phyloP scores from a whole-genome alignment of 2,329 filamentous ascomycete species.

The Camillea tinctor region DNA sequence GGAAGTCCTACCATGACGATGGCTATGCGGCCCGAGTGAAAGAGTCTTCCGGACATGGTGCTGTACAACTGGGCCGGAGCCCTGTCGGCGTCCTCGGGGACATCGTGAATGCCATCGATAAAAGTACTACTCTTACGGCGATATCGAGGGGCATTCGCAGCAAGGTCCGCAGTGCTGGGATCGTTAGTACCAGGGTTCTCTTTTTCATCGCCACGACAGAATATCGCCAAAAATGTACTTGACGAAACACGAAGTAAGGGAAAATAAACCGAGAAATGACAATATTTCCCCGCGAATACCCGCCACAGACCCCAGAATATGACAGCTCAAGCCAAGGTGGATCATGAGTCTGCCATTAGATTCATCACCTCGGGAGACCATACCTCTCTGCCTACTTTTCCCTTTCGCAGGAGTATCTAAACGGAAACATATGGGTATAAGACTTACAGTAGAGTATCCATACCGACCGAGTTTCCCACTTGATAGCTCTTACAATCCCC shows the following conservation, averaged over 20 bases:
- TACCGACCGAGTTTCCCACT: slow-evolving; percentile 29
- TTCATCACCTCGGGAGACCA: neutral
- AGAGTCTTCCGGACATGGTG: slow-evolving; percentile 94
- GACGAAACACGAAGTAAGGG: slow-evolving; percentile 13
- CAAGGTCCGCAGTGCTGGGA: slow-evolving; percentile 80
- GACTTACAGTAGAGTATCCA: slow-evolving; percentile 64
- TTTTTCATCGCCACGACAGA: slow-evolving; percentile 11
- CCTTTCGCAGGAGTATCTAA: neutral
- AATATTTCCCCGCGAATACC: neutral
- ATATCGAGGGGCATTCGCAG: slow-evolving; percentile 85
- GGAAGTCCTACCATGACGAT: slow-evolving; percentile 96
- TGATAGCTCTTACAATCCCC: neutral
- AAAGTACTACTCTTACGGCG: slow-evolving; percentile 92
- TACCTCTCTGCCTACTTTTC: neutral
- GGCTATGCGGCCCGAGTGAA: slow-evolving; percentile 94
- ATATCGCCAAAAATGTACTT: slow-evolving; percentile 20
- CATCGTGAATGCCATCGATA: slow-evolving; percentile 95
- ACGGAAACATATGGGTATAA: slow-evolving; percentile 7
- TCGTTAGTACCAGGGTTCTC: slow-evolving; percentile 33
- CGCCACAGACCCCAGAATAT: too few species aligned
- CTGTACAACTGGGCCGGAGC: slow-evolving; percentile 97
- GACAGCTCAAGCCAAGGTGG: too few species aligned
- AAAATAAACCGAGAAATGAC: neutral
- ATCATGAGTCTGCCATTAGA: neutral
- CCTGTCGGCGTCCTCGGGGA: slow-evolving; percentile 76